phyloP scores from a whole-genome alignment of 2,329 filamentous ascomycete genomes.

The Aurifilum marmelostoma region DNA sequence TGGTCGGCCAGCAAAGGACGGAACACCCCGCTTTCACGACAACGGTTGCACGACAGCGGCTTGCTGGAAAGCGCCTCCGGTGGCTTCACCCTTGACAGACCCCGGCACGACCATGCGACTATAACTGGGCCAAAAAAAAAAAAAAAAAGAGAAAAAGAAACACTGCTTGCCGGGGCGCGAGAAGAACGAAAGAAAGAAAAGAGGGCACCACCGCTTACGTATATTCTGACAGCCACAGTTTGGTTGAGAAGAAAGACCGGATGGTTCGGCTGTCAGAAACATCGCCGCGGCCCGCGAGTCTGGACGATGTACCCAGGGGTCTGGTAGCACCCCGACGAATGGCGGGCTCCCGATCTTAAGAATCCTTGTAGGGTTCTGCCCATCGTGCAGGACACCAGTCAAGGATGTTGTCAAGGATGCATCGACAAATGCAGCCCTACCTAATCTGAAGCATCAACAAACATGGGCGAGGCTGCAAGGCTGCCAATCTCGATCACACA shows the following conservation, averaged over 20 bases:
- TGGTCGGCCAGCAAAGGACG: background rate
- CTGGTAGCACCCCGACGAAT: slow-evolving; percentile 15
- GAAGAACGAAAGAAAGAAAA: no score
- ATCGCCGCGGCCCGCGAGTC: slow-evolving; percentile 11
- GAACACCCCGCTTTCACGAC: background rate
- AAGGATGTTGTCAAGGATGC: background rate
- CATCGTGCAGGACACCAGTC: slow-evolving; percentile 14
- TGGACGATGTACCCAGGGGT: background rate
- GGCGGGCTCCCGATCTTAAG: slow-evolving; percentile 12
- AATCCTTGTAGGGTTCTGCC: background rate
- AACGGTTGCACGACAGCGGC: background rate
- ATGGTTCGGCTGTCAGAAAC: slow-evolving; percentile 12
- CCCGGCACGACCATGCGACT: background rate
- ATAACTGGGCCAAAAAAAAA: background rate
- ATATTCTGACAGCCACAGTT: slow-evolving; percentile 12
- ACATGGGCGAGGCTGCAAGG: slow-evolving; percentile 7
- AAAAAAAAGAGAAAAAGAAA: no score
- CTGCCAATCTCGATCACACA: slow-evolving; percentile 9
- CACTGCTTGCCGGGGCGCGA: no score
- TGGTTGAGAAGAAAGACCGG: background rate
- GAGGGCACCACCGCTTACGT: background rate
- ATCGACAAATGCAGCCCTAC: background rate
- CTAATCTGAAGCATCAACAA: background rate
- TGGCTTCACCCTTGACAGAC: background rate
- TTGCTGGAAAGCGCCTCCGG: background rate